Evolutionary conservation across 2,329 filamentous ascomycete genomes (phyloP).

Genomic region (Aspergillus vadensis): DNA sequence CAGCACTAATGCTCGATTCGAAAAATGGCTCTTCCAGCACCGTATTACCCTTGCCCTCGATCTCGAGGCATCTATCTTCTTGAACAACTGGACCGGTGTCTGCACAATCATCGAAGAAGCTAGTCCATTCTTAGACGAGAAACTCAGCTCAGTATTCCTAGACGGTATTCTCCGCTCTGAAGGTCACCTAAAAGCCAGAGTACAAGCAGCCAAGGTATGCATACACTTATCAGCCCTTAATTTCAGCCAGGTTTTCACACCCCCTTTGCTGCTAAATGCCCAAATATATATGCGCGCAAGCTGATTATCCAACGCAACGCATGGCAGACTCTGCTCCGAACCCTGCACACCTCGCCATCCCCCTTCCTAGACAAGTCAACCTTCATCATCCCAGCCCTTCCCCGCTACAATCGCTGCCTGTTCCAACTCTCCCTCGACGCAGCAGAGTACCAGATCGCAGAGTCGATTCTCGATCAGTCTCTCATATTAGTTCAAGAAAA

Average conservation of each 20-base stretch:
- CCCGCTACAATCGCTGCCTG: slow-evolving; percentile 77
- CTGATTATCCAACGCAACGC: neutral
- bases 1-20: slow-evolving; percentile 44
- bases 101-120: slow-evolving; percentile 57
- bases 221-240: neutral
- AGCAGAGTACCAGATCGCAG: slow-evolving; percentile 30
- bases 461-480: slow-evolving; percentile 39
- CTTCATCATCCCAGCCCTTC: slow-evolving; percentile 55
- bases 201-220: slow-evolving; percentile 47
- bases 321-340: slow-evolving; percentile 66
- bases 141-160: slow-evolving; percentile 64
- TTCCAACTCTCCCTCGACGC: slow-evolving; percentile 64
- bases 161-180: slow-evolving; percentile 63
- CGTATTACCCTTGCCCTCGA: slow-evolving; percentile 72
- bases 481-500: slow-evolving; percentile 24
- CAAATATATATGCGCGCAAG: neutral
- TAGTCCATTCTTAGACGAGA: slow-evolving; percentile 32
- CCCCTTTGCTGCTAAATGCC: neutral
- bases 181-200: slow-evolving; percentile 40
- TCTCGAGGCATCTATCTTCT: slow-evolving; percentile 70
- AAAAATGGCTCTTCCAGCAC: slow-evolving; percentile 64
- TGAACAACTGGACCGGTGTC: slow-evolving; percentile 70
- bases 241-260: neutral
- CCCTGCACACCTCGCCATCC: slow-evolving; percentile 60
- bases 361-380: slow-evolving; percentile 35